These are phyloP conservation scores for Cicer bijugum DNA, from an alignment of 306 rosid genomes.

Conservation along the genomic window DNA sequence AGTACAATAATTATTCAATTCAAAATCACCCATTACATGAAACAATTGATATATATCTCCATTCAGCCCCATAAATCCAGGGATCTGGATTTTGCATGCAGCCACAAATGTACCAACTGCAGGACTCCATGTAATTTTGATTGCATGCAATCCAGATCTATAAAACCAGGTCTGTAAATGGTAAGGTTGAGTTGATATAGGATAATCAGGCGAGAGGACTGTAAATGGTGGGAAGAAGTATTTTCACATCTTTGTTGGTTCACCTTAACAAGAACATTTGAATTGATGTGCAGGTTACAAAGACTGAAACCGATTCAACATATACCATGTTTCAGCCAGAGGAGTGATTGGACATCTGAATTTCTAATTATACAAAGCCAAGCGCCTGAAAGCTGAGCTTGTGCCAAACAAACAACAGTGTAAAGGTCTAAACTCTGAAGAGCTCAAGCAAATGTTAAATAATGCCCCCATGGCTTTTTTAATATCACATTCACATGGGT, in stretches of 20 bases:
- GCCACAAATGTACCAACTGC: too few species aligned
- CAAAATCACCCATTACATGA: too few species aligned
- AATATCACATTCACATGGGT: constrained; percentile 40
- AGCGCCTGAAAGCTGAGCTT: constrained; percentile 31
- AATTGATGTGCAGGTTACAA: constrained; percentile 73
- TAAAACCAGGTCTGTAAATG: too few species aligned
- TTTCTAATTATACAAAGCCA: constrained; percentile 41
- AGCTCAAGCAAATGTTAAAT: constrained; percentile 41
- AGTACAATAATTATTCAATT: too few species aligned
- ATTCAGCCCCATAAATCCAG: too few species aligned
- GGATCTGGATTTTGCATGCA: too few species aligned
- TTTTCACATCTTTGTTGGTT: constrained; percentile 40
- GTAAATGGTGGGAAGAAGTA: constrained; percentile 38
- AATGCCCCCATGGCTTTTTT: constrained; percentile 46
- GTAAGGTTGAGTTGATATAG: too few species aligned
- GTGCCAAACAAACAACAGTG: constrained; percentile 40
- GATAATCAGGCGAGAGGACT: background rate
- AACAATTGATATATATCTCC: too few species aligned
- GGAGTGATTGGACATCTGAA: constrained; percentile 52
- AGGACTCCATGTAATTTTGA: too few species aligned
- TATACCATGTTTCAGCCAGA: constrained; percentile 66
- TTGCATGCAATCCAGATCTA: too few species aligned
- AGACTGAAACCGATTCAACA: constrained; percentile 77
- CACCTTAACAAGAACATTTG: constrained; percentile 29
- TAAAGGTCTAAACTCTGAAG: constrained; percentile 35